A percentile compares a stretch with the other conserved stretches of the same genome.
phyloP scores from a whole-genome alignment of 805 yeast species.

The Zygosaccharomyces kombuchaensis region DNA sequence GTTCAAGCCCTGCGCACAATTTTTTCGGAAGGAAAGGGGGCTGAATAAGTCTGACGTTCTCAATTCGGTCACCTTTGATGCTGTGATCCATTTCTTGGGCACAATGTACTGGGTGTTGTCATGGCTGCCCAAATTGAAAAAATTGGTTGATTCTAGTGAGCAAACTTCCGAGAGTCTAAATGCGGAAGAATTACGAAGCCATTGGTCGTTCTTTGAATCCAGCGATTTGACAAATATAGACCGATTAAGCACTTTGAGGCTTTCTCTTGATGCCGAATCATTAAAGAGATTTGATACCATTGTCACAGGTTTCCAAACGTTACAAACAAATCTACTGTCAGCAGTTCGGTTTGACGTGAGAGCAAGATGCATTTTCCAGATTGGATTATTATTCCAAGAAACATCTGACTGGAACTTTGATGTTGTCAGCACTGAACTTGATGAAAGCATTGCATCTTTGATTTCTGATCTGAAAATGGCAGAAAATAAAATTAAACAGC shows the following conservation, averaged over 20 bases:
- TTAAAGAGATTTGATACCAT: conserved; percentile 19
- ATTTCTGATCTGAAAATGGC: conserved; percentile 26
- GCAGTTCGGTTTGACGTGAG: conserved; percentile 31
- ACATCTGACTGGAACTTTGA: conserved; percentile 31
- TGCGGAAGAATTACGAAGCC: conserved; percentile 34
- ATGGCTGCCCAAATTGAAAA: conserved; percentile 57
- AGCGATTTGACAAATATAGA: conserved; percentile 23
- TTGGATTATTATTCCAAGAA: conserved; percentile 26
- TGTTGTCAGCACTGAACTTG: conserved; percentile 31
- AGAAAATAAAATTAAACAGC: conserved; percentile 28
- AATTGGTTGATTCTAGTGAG: conserved; percentile 29
- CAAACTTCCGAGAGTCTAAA: conserved; percentile 10
- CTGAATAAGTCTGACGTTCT: conserved; percentile 49
- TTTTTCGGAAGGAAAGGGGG: conserved; percentile 26
- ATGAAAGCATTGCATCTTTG: conserved; percentile 26
- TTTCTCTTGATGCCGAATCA: conserved; percentile 22
- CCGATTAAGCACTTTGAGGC: conserved; percentile 13
- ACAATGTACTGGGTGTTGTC: conserved; percentile 52
- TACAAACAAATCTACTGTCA: conserved; percentile 21
- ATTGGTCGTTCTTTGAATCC: conserved; percentile 42
- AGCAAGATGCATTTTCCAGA: conserved; percentile 28
- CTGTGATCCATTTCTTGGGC: conserved; percentile 49
- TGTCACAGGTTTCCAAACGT: conserved; percentile 15
- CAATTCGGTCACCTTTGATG: conserved; percentile 48
- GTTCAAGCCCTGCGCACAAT: conserved; percentile 27